These are phyloP conservation scores for Boletellus ananiceps DNA, from an alignment of 768 basidiomycete species.

Conservation along the genomic window DNA sequence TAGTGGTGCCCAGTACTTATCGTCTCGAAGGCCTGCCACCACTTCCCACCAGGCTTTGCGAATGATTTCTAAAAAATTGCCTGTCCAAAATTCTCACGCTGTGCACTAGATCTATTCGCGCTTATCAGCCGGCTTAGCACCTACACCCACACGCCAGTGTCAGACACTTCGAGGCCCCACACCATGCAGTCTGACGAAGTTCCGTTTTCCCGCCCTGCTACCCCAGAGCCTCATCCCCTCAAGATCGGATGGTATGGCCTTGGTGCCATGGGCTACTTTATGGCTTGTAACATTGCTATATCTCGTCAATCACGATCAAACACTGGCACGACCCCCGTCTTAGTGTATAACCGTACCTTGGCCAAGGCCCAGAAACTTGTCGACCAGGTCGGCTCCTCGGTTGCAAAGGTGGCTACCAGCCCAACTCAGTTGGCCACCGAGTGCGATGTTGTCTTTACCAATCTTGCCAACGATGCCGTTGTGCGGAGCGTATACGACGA, in stretches of 20 bases:
- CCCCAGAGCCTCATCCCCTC: constrained; percentile 38
- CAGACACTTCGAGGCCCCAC: constrained; percentile 1
- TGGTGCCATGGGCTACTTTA: constrained; percentile 68
- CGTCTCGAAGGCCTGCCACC: too few relatives aligned
- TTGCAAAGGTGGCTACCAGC: constrained; percentile 51
- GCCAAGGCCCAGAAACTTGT: constrained; percentile 56
- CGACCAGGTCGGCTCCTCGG: constrained; percentile 49
- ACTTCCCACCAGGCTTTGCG: too few relatives aligned
- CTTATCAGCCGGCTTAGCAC: too few relatives aligned
- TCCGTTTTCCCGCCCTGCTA: constrained; percentile 58
- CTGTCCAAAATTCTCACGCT: too few relatives aligned
- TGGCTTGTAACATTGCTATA: constrained; percentile 77
- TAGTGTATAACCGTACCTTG: constrained; percentile 72
- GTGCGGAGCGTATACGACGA: constrained; percentile 59
- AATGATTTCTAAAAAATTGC: too few relatives aligned
- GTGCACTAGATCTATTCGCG: too few relatives aligned
- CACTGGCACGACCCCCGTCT: constrained; percentile 42
- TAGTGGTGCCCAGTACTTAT: too few relatives aligned
- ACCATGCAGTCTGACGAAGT: constrained; percentile 13
- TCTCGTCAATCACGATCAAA: constrained; percentile 36
- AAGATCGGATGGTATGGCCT: constrained; percentile 46
- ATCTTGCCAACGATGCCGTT: constrained; percentile 65
- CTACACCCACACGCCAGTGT: neutral
- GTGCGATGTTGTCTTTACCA: constrained; percentile 76
- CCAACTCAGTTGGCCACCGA: constrained; percentile 55